phyloP scores from a whole-genome alignment of 208 protist species.

The Acanthamoeba lugdunensis region DNA sequence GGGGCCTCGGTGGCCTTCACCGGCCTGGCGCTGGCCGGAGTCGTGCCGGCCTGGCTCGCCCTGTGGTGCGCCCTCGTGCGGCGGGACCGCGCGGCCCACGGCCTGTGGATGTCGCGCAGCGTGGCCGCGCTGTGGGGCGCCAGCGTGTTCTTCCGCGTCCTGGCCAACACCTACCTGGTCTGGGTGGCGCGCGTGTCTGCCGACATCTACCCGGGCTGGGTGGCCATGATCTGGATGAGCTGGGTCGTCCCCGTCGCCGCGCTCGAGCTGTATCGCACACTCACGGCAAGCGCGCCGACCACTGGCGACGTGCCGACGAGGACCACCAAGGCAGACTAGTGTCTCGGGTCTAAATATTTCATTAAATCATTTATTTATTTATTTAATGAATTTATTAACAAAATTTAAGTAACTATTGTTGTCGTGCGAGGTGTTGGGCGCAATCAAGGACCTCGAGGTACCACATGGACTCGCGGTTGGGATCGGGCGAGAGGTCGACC shows the following conservation, averaged over 20 bases:
- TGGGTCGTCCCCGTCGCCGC: background rate
- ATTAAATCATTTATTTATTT: too few relatives aligned
- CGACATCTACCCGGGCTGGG: constrained; percentile 7
- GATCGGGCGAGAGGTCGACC: background rate
- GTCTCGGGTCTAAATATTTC: too few relatives aligned
- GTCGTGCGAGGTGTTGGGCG: background rate
- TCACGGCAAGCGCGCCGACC: background rate
- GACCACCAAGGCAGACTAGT: too few relatives aligned
- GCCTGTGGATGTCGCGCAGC: constrained; percentile 14
- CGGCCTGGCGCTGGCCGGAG: background rate
- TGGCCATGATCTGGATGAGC: constrained; percentile 29
- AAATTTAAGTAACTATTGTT: background rate
- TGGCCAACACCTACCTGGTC: constrained; percentile 1
- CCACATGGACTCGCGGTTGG: constrained; percentile 42
- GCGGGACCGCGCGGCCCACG: background rate
- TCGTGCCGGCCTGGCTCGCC: background rate
- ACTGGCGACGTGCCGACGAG: too few relatives aligned
- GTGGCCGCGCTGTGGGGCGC: background rate
- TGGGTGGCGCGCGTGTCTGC: background rate
- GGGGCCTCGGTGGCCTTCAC: background rate
- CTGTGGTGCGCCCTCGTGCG: background rate
- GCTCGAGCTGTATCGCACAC: background rate
- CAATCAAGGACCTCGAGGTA: background rate
- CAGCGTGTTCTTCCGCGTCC: constrained; percentile 12
- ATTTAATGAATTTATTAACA: too few relatives aligned